A percentile compares a stretch with the other conserved stretches of the same genome.
These are phyloP conservation scores for Trichophyton equinum DNA, from an alignment of 2,329 filamentous ascomycete genomes.

Conservation along the genomic window DNA sequence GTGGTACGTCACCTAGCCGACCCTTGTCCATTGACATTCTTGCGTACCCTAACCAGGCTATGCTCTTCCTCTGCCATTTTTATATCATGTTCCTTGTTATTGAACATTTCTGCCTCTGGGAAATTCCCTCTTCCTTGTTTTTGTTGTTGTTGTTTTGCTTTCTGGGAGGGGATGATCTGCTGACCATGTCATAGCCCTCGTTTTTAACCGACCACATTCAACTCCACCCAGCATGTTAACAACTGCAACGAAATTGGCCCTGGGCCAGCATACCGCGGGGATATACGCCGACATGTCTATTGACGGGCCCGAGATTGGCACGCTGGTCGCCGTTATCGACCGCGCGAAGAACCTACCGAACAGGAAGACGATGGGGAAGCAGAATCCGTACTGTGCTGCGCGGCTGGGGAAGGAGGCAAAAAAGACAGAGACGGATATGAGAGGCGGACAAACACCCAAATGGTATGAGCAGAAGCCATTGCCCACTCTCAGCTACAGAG, in stretches of 20 bases:
- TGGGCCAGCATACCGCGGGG: conserved; percentile 59
- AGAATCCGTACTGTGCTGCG: conserved; percentile 93
- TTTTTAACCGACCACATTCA: background rate
- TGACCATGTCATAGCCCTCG: background rate
- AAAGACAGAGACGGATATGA: conserved; percentile 87
- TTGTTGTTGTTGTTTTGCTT: background rate
- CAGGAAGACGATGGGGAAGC: conserved; percentile 92
- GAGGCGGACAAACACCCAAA: conserved; percentile 87
- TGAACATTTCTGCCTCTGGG: background rate
- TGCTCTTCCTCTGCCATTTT: background rate
- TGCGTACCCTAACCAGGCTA: background rate
- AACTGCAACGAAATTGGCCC: conserved; percentile 9
- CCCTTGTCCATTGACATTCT: background rate
- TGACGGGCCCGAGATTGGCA: conserved; percentile 87
- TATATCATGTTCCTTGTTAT: background rate
- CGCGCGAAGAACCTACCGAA: conserved; percentile 95
- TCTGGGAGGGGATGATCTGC: background rate
- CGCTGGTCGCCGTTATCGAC: conserved; percentile 81
- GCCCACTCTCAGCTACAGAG: background rate
- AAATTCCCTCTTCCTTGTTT: background rate
- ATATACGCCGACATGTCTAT: conserved; percentile 91
- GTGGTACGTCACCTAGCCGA: conserved; percentile 5
- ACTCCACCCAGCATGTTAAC: conserved; percentile 6
- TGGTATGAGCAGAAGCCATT: conserved; percentile 51
- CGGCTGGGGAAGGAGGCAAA: conserved; percentile 91